phyloP scores from a whole-genome alignment of 1,284 basidiomycete species.

The Erythrobasidium hasegawianum region DNA sequence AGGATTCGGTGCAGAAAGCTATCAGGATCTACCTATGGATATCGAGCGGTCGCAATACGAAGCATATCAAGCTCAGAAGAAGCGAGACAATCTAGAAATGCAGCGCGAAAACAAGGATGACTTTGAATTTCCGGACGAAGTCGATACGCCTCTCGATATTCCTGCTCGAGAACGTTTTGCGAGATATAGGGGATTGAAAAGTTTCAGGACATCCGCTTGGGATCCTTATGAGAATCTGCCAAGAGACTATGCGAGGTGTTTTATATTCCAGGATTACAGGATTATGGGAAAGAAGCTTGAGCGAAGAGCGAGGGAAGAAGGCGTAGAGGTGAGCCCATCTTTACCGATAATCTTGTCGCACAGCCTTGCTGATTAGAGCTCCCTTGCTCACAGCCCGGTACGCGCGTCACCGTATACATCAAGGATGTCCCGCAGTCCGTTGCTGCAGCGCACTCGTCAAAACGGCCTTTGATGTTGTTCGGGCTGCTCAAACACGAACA shows the following conservation, averaged over 20 bases:
- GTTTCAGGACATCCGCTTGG: conserved; percentile 93
- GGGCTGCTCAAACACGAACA: conserved; percentile 91
- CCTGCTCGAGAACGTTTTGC: conserved; percentile 83
- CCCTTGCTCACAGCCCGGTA: no score
- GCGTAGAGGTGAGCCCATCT: conserved; percentile 66
- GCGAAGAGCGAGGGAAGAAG: conserved; percentile 61
- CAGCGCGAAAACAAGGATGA: conserved; percentile 58
- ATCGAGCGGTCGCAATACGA: conserved; percentile 61
- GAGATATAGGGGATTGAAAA: conserved; percentile 84
- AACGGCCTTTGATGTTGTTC: conserved; percentile 67
- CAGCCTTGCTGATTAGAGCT: no score
- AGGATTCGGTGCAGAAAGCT: conserved; percentile 38
- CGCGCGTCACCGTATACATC: conserved; percentile 68
- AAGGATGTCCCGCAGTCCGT: conserved; percentile 62
- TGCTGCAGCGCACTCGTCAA: conserved; percentile 52
- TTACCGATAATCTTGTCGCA: no score
- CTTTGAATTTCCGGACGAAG: conserved; percentile 85
- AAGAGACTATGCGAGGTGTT: conserved; percentile 87
- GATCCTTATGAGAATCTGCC: conserved; percentile 96
- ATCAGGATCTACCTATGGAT: conserved; percentile 51
- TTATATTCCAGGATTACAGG: conserved; percentile 93
- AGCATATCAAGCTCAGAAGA: conserved; percentile 46
- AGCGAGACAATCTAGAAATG: conserved; percentile 48
- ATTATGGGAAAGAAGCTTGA: conserved; percentile 72
- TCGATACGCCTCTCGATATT: conserved; percentile 92